Percentiles rank a stretch among this genome's conserved stretches.
These are phyloP conservation scores for Xerocomus spinulosus DNA, from an alignment of 768 basidiomycete genomes.

Conservation along the genomic window DNA sequence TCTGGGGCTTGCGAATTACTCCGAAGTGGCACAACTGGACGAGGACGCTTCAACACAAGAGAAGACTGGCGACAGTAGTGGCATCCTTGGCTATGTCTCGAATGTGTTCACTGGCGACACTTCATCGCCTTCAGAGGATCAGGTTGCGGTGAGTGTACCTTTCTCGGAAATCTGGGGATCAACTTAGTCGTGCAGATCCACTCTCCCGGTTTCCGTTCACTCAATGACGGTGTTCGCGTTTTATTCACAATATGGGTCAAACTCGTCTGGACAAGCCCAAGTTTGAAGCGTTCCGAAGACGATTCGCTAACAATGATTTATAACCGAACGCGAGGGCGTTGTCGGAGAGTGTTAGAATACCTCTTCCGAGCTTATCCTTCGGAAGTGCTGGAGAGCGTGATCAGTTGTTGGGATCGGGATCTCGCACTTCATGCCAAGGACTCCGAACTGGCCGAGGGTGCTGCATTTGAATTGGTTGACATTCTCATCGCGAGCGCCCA, in stretches of 20 bases:
- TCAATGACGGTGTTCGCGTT: slow-evolving; percentile 78
- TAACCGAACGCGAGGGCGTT: slow-evolving; percentile 60
- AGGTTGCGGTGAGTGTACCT: slow-evolving; percentile 46
- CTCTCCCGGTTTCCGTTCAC: slow-evolving; percentile 69
- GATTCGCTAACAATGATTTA: slow-evolving; percentile 68
- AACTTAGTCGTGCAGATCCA: slow-evolving; percentile 39
- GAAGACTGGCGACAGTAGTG: slow-evolving; percentile 53
- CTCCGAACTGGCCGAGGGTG: slow-evolving; percentile 38
- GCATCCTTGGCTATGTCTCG: slow-evolving; percentile 85
- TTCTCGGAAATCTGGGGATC: neutral
- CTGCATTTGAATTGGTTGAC: slow-evolving; percentile 80
- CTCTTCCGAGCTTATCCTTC: slow-evolving; percentile 75
- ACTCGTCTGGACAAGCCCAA: slow-evolving; percentile 46
- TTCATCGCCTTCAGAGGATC: slow-evolving; percentile 46
- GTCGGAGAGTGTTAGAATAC: slow-evolving; percentile 77
- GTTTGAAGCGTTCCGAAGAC: slow-evolving; percentile 49
- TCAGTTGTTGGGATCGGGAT: slow-evolving; percentile 77
- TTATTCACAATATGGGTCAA: slow-evolving; percentile 73
- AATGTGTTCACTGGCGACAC: slow-evolving; percentile 84
- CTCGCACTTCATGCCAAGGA: slow-evolving; percentile 42
- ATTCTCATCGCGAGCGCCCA: slow-evolving; percentile 80
- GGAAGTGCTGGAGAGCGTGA: slow-evolving; percentile 79
- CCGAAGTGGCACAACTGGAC: slow-evolving; percentile 46
- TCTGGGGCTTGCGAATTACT: slow-evolving; percentile 59
- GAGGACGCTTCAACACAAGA: slow-evolving; percentile 54